These are phyloP conservation scores for Leccinum fibrillosum DNA, from an alignment of 768 basidiomycete genomes.

Conservation along the genomic window DNA sequence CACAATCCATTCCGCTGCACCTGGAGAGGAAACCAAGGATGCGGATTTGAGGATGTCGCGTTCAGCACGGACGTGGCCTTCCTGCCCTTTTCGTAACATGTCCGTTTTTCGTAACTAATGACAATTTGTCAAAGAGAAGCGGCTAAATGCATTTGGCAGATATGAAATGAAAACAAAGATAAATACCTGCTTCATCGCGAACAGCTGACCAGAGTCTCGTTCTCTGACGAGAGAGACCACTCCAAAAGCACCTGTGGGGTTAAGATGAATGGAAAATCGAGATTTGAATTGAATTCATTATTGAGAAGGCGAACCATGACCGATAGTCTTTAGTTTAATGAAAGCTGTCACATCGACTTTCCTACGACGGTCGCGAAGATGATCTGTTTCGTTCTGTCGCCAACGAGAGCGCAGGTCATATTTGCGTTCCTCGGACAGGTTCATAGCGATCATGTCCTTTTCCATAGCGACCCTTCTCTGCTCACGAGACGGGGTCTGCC, in stretches of 20 bases:
- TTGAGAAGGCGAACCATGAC: conserved; percentile 63
- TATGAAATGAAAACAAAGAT: conserved; percentile 26
- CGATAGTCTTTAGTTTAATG: conserved; percentile 88
- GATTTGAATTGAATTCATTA: conserved; percentile 23
- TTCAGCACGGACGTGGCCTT: conserved; percentile 95
- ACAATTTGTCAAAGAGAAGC: conserved; percentile 24
- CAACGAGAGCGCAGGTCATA: conserved; percentile 69
- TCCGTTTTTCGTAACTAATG: conserved; percentile 77
- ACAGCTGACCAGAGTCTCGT: conserved; percentile 72
- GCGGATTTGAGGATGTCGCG: conserved; percentile 92
- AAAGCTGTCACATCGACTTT: conserved; percentile 86
- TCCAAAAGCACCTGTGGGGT: conserved; percentile 80
- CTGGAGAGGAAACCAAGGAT: conserved; percentile 69
- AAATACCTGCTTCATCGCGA: conserved; percentile 93
- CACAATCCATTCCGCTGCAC: conserved; percentile 90
- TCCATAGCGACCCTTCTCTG: conserved; percentile 85
- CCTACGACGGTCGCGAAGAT: conserved; percentile 78
- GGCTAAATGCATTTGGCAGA: conserved; percentile 24
- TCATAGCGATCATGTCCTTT: conserved; percentile 75
- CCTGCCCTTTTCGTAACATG: conserved; percentile 95
- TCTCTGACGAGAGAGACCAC: conserved; percentile 93
- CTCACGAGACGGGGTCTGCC: conserved; percentile 82
- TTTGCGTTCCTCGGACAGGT: conserved; percentile 67
- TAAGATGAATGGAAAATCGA: conserved; percentile 27
- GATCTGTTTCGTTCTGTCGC: conserved; percentile 86